Base-by-base conservation (phyloP, 2,329 filamentous ascomycete species). In the Pyricularia grisea region DNA sequence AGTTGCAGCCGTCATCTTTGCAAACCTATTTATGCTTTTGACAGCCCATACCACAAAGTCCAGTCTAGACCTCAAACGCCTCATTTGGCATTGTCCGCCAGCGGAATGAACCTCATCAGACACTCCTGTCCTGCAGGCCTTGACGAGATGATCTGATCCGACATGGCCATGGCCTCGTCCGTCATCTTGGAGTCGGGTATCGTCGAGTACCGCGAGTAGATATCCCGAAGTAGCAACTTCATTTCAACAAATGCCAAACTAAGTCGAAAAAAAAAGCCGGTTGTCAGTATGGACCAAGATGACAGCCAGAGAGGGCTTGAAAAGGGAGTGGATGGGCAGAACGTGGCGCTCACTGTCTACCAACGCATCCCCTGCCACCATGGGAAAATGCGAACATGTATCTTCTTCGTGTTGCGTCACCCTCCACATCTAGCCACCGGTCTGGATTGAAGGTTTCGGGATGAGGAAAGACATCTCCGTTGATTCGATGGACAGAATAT, bases 381-480 rank as follows among this genome's bases (percentile, higher is more conserved):
- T 81, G 85, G 7, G 87, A 84, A 79, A 91, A 91, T 0, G 89
- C 85, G 79, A 90, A 90, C 74, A 89, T 86, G 9, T 87, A 74
- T 63, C 86, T 80, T 72, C 86, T 86, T 69, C 87, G 82, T 73
- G 94, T 91, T 70, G 90, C 84, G 73, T 94, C 92, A 2, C 92
- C 92, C 65, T 89, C 85, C 10, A 85, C 83, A 20, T 85, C 87
- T 72, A 97, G 86, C 94, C 94, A 97, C 73, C 94, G 85, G 69
- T 94, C 91, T 0, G 94, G 94, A 67, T 89, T 83, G 75, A 94
- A 97, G 6, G 78, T 79, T 70, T 97, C 91, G 0, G 93, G 91
- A 63, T 93, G 85, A 0, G 90, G 88, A 76, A 96, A 98, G 1
- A 93, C 90, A 69, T 88, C 83, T 12, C 79, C 76, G 72, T 90